Percentiles rank a stretch among this genome's conserved stretches.
Conservation (phyloP, 352 stramenopile species). For the Phytophthora hibernalis region DNA sequence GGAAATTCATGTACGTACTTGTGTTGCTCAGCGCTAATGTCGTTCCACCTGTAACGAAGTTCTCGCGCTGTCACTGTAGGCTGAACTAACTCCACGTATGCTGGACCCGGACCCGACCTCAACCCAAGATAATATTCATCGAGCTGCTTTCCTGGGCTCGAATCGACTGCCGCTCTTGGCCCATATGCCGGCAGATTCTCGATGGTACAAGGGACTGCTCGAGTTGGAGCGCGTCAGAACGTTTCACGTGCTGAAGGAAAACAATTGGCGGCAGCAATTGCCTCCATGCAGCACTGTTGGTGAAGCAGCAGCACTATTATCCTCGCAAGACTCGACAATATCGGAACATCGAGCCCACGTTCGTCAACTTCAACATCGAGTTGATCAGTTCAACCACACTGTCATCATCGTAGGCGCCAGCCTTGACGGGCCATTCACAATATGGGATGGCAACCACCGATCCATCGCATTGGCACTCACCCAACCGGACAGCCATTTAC, state of each 20-base stretch:
- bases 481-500: conserved; percentile 15
- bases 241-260: conserved; percentile 46
- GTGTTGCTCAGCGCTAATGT: background rate
- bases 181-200: conserved; percentile 37
- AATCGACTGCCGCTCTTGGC: conserved; percentile 39
- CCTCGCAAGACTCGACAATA: background rate
- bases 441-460: conserved; percentile 49
- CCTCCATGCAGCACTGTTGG: conserved; percentile 36
- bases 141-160: conserved; percentile 36
- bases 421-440: conserved; percentile 41
- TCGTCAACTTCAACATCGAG: conserved; percentile 33
- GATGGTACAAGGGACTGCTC: conserved; percentile 38
- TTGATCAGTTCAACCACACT: conserved; percentile 40
- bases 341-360: conserved; percentile 18
- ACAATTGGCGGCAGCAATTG: conserved; percentile 32
- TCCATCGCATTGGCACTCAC: conserved; percentile 34
- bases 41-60: background rate
- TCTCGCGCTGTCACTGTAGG: conserved; percentile 12
- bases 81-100: conserved; percentile 34
- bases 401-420: conserved; percentile 34
- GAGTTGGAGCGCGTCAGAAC: conserved; percentile 19
- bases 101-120: conserved; percentile 26
- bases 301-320: conserved; percentile 18
- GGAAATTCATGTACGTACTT: conserved; percentile 35
- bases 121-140: conserved; percentile 39